Conservation (phyloP, 371 early-diverging fungal genomes). For the Rhizopus arrhizus region DNA sequence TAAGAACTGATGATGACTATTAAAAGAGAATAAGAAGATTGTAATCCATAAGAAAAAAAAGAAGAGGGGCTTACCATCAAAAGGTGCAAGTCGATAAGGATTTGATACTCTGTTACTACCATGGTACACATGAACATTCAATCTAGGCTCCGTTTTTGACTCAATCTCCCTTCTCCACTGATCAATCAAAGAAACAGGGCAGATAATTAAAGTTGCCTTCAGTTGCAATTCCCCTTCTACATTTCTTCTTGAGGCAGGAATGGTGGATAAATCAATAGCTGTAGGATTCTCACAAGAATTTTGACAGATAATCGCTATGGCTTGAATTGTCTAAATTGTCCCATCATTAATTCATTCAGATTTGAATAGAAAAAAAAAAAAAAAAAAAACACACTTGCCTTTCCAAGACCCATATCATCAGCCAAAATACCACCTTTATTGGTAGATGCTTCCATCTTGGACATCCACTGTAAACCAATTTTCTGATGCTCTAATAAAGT, state of each 20-base stretch:
- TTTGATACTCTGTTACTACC: constrained; percentile 38
- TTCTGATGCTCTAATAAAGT: constrained; percentile 65
- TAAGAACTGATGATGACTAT: constrained; percentile 47
- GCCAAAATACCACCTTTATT: constrained; percentile 75
- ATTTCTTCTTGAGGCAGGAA: background rate
- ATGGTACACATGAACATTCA: constrained; percentile 63
- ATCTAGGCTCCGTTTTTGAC: constrained; percentile 45
- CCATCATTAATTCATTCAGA: constrained; percentile 59
- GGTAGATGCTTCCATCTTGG: constrained; percentile 52
- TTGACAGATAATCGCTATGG: constrained; percentile 71
- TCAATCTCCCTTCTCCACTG: constrained; percentile 70
- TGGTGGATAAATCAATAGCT: constrained; percentile 2
- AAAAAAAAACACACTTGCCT: constrained; percentile 44
- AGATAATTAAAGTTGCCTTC: constrained; percentile 68
- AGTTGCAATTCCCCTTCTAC: constrained; percentile 60
- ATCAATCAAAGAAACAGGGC: constrained; percentile 61
- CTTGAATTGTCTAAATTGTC: constrained; percentile 73
- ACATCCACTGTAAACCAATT: constrained; percentile 67
- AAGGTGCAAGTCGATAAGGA: constrained; percentile 41
- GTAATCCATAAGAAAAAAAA: background rate
- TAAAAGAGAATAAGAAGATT: constrained; percentile 18
- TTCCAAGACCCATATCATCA: constrained; percentile 69
- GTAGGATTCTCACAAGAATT: constrained; percentile 36
- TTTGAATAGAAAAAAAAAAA: constrained; percentile 66
- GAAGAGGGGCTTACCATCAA: constrained; percentile 45